A percentile compares a stretch with the other conserved stretches of the same genome.
These are phyloP conservation scores for Astragalus glycyphyllos DNA, from an alignment of 306 rosid species.

Conservation along the genomic window DNA sequence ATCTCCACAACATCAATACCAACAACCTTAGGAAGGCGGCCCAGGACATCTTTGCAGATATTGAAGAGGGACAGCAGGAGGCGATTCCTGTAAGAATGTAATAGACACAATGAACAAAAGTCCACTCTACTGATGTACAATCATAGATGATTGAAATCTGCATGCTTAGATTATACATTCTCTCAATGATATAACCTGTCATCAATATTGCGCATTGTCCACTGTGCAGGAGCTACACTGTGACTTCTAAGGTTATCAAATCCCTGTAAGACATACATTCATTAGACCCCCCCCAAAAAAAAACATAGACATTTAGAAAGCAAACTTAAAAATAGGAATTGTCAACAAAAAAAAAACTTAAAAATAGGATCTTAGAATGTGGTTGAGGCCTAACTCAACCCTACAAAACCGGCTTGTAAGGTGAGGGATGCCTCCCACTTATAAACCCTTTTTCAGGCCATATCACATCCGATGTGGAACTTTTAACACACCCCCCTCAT, in stretches of 20 bases:
- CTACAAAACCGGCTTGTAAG: no score
- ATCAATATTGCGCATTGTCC: constrained; percentile 96
- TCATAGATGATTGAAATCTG: constrained; percentile 8
- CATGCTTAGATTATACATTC: constrained; percentile 35
- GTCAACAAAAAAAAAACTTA: no score
- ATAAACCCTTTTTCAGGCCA: no score
- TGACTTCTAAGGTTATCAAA: constrained; percentile 93
- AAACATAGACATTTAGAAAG: constrained; percentile 23
- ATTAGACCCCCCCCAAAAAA: background rate
- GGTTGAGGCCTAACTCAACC: no score
- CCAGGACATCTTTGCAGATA: constrained; percentile 80
- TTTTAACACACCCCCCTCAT: no score
- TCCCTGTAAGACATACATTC: constrained; percentile 65
- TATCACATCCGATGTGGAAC: no score
- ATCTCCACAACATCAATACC: constrained; percentile 98
- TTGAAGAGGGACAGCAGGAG: constrained; percentile 74
- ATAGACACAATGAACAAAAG: constrained; percentile 31
- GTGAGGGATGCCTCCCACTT: no score
- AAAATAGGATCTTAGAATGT: no score
- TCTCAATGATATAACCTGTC: constrained; percentile 70
- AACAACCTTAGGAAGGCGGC: constrained; percentile 93
- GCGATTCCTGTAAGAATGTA: constrained; percentile 74
- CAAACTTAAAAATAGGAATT: constrained; percentile 34
- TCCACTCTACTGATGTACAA: constrained; percentile 25
- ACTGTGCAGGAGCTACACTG: constrained; percentile 90